Percentiles rank a stretch among this genome's conserved stretches.
These are phyloP conservation scores for Melanogaster broomeanus DNA, from an alignment of 768 basidiomycete species.

Conservation along the genomic window DNA sequence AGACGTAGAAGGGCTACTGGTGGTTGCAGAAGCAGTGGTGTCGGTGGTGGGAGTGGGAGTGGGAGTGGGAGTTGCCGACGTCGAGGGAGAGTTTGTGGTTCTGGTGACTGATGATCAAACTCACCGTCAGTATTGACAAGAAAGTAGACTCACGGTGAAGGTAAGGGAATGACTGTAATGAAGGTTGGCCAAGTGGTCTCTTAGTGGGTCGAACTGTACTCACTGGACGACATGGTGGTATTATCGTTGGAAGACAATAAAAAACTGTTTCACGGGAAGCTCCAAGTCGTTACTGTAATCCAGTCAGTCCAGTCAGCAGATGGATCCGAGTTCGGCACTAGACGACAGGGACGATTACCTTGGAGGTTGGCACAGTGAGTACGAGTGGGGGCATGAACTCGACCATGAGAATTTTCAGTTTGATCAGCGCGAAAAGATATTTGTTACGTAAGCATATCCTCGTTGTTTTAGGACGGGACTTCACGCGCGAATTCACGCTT, in stretches of 20 bases:
- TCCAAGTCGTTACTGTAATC: constrained; percentile 1
- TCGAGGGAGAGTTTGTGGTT: background rate
- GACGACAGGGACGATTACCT: background rate
- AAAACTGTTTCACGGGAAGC: background rate
- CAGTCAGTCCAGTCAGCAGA: background rate
- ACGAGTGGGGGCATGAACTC: background rate
- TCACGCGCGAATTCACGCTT: no score
- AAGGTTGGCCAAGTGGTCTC: background rate
- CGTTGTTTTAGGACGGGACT: no score
- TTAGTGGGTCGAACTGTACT: background rate
- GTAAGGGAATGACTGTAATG: background rate
- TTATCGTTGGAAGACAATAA: constrained; percentile 1
- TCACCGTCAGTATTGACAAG: background rate
- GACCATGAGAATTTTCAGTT: constrained; percentile 23
- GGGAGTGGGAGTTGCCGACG: constrained; percentile 1
- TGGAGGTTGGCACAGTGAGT: constrained; percentile 11
- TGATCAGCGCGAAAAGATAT: constrained; percentile 4
- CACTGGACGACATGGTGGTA: constrained; percentile 12
- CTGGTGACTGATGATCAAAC: background rate
- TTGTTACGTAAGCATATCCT: constrained; percentile 28
- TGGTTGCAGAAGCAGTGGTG: background rate
- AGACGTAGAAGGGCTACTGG: background rate
- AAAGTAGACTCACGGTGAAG: constrained; percentile 5
- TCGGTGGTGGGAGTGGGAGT: constrained; percentile 1
- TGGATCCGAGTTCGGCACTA: background rate